Conservation (phyloP, 2,329 filamentous ascomycete species). For the Sporothrix mexicana region DNA sequence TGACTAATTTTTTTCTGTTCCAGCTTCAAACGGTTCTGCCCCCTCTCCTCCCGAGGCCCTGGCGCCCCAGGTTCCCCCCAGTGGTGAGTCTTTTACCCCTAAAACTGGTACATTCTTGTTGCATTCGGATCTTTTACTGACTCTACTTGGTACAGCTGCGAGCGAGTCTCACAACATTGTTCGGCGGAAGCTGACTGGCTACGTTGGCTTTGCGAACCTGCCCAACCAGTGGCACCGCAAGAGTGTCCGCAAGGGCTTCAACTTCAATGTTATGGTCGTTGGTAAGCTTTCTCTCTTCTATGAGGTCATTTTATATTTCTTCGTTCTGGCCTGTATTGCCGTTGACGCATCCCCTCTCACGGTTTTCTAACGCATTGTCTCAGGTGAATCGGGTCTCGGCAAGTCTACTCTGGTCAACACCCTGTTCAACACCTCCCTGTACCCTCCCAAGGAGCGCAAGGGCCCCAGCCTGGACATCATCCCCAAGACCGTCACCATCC, state of each 20-base stretch:
- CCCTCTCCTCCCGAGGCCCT: constrained; percentile 51
- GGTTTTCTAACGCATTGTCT: neutral
- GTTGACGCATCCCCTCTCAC: neutral
- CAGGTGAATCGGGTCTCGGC: constrained; percentile 98
- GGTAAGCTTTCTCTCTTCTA: constrained; percentile 64
- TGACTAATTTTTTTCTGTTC: constrained; percentile 45
- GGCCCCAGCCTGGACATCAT: constrained; percentile 96
- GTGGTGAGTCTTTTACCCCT: neutral
- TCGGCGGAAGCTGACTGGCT: constrained; percentile 95
- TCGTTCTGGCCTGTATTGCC: too few species aligned
- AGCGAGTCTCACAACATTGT: constrained; percentile 92
- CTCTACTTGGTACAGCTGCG: constrained; percentile 42
- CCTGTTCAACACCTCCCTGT: constrained; percentile 98
- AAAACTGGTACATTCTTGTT: too few species aligned
- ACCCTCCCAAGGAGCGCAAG: constrained; percentile 98
- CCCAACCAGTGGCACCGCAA: constrained; percentile 99
- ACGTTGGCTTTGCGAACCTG: constrained; percentile 97
- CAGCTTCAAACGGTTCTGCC: constrained; percentile 50
- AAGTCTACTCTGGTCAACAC: constrained; percentile 99
- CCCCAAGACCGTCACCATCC: constrained; percentile 95
- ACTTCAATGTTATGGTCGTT: constrained; percentile 99
- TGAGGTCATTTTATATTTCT: neutral
- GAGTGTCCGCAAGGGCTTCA: constrained; percentile 99
- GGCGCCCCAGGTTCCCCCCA: constrained; percentile 49
- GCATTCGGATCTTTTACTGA: neutral